Evolutionary conservation across 768 basidiomycete genomes (phyloP).

Genomic region (Paxillus rubicundulus): DNA sequence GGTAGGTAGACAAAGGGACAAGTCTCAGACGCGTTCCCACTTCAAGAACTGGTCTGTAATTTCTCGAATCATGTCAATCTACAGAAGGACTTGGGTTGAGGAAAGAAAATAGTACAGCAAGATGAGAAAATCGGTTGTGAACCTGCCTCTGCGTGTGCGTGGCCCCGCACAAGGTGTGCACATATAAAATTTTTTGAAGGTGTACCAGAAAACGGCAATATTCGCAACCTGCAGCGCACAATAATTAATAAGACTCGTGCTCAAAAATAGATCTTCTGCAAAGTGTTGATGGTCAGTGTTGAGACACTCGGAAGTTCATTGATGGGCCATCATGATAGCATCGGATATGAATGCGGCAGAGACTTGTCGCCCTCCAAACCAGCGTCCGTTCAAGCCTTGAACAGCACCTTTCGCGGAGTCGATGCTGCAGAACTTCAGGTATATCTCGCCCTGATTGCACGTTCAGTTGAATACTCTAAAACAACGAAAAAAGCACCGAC

Average conservation of each 20-base stretch:
- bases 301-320: conserved; percentile 39
- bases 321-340: conserved; percentile 90
- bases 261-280: conserved; percentile 27
- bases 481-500: conserved; percentile 43
- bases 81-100: conserved; percentile 35
- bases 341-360: conserved; percentile 88
- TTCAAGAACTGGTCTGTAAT: conserved; percentile 21
- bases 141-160: conserved; percentile 40
- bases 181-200: conserved; percentile 31
- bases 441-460: conserved; percentile 83
- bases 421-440: conserved; percentile 82
- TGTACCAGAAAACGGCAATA: conserved; percentile 22
- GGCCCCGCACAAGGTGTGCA: conserved; percentile 31
- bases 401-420: conserved; percentile 82
- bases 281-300: conserved; percentile 26
- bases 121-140: conserved; percentile 30
- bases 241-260: conserved; percentile 27
- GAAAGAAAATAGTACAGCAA: conserved; percentile 29
- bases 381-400: conserved; percentile 90
- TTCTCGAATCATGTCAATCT: conserved; percentile 29
- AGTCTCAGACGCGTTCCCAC: conserved; percentile 10
- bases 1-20: conserved; percentile 1
- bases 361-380: conserved; percentile 93
- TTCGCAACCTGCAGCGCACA: conserved; percentile 28
- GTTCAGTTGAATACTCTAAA: conserved; percentile 8